Percentiles rank a stretch among this genome's conserved stretches.
Conservation (phyloP, 2,329 filamentous ascomycete genomes). For the Trichoderma sp. region DNA sequence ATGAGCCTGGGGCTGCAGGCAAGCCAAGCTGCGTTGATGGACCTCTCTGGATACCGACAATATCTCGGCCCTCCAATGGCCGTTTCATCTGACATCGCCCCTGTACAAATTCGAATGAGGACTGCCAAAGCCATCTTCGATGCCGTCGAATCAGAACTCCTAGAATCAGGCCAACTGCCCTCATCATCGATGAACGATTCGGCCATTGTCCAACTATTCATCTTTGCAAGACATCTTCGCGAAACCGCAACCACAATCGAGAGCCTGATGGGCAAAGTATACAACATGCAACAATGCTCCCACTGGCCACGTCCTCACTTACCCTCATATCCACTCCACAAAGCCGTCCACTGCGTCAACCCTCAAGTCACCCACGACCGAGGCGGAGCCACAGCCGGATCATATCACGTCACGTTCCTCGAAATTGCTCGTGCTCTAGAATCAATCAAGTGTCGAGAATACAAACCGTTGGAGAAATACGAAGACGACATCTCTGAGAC, state of each 20-base stretch:
- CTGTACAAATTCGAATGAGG: conserved; percentile 40
- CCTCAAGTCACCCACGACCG: conserved; percentile 57
- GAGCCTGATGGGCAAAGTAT: conserved; percentile 45
- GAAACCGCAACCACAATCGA: conserved; percentile 50
- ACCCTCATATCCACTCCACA: conserved; percentile 53
- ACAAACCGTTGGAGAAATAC: conserved; percentile 32
- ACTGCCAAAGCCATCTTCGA: conserved; percentile 47
- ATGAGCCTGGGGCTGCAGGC: conserved; percentile 44
- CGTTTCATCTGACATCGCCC: conserved; percentile 42
- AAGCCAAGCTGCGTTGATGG: conserved; percentile 54
- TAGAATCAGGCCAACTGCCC: conserved; percentile 44
- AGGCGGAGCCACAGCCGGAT: conserved; percentile 54
- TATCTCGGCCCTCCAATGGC: conserved; percentile 44
- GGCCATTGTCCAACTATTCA: conserved; percentile 51
- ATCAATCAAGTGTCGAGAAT: conserved; percentile 40
- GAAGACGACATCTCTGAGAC: neutral
- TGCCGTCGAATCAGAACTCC: conserved; percentile 44
- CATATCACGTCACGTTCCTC: conserved; percentile 45
- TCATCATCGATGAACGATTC: conserved; percentile 46
- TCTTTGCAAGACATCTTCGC: conserved; percentile 54
- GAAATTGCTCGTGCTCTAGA: conserved; percentile 44
- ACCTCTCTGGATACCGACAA: conserved; percentile 48
- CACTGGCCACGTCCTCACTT: conserved; percentile 43
- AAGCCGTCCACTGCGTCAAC: conserved; percentile 53
- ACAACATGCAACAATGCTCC: conserved; percentile 44